Evolutionary conservation across 805 yeast species (phyloP), one percentile per base, ranked within the genome.

Genomic region (Yarrowia sp.): DNA sequence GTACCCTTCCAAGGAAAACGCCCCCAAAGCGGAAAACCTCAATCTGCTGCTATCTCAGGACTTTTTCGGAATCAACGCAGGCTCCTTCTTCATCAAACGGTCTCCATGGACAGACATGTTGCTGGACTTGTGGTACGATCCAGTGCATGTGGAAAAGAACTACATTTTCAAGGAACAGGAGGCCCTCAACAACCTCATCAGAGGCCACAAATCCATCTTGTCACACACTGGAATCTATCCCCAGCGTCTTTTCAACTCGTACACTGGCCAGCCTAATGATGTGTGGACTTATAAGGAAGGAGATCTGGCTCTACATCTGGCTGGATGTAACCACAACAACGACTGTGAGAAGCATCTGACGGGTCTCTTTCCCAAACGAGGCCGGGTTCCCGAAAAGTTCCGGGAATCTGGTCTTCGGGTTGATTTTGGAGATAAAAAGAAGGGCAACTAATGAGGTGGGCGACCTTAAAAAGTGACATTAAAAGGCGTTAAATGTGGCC

Each of bases 111-210:
- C 70, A 16, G 66, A 65, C 30, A 44, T 56, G 68, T 52, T 74
- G 17, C 61, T 75, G 19, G 74, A 75, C 24, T 33, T 73, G 35
- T 74, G 77, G 75, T 69, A 68, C 19, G 74, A 71, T 46, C 74
- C 68, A 14, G 36, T 52, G 7, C 33, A 67, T 12, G 41, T 58
- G 16, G 66, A 69, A 21, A 52, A 32, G 16, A 46, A 62, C 10
- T 68, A 63, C 65, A 43, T 30, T 36, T 66, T 71, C 19, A 68
- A 67, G 24, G 73, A 72, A 61, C 75, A 72, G 59, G 73, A 68
- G 48, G 70, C 71, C 1, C 66, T 72, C 32, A 67, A 68, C 26
- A 62, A 66, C 38, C 48, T 70, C 36, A 40, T 65, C 10, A 65
- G 65, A 21, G 44, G 66, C 30, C 71, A 72, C 48, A 67, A 46